These are phyloP conservation scores for Cardiospermum halicacabum DNA, from an alignment of 345 rosid species.

Conservation along the genomic window DNA sequence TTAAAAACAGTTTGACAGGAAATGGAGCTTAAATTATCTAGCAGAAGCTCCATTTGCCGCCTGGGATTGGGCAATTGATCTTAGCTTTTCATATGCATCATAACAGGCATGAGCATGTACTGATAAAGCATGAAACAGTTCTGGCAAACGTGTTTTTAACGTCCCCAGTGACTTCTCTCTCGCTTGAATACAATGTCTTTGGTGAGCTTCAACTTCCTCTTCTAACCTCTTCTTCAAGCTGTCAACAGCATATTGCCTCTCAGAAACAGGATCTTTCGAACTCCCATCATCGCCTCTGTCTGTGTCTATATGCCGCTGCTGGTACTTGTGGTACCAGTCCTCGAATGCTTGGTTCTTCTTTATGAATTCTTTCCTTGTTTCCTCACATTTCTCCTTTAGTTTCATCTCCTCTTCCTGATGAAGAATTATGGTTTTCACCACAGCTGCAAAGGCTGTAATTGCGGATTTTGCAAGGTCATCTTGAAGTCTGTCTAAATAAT, in stretches of 20 bases:
- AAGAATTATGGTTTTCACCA: slow-evolving; percentile 51
- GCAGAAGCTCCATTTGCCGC: slow-evolving; percentile 25
- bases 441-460: slow-evolving; percentile 69
- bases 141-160: slow-evolving; percentile 75
- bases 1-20: slow-evolving; percentile 9
- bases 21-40: slow-evolving; percentile 1
- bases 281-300: slow-evolving; percentile 53
- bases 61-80: slow-evolving; percentile 33
- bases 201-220: slow-evolving; percentile 63
- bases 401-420: slow-evolving; percentile 91
- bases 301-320: slow-evolving; percentile 37
- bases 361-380: slow-evolving; percentile 60
- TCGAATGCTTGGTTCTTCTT: slow-evolving; percentile 76
- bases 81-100: slow-evolving; percentile 60
- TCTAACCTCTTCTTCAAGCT: slow-evolving; percentile 66
- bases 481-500: slow-evolving; percentile 66
- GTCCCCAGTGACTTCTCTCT: slow-evolving; percentile 86
- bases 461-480: slow-evolving; percentile 88
- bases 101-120: slow-evolving; percentile 66
- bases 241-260: slow-evolving; percentile 67
- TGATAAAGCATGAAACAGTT: slow-evolving; percentile 75
- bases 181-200: slow-evolving; percentile 76
- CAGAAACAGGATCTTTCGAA: slow-evolving; percentile 57
- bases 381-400: slow-evolving; percentile 77
- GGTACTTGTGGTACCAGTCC: slow-evolving; percentile 84